Percentiles rank a stretch among this genome's conserved stretches.
phyloP scores from a whole-genome alignment of 768 basidiomycete species.

The Cystobasidium onofrii region DNA sequence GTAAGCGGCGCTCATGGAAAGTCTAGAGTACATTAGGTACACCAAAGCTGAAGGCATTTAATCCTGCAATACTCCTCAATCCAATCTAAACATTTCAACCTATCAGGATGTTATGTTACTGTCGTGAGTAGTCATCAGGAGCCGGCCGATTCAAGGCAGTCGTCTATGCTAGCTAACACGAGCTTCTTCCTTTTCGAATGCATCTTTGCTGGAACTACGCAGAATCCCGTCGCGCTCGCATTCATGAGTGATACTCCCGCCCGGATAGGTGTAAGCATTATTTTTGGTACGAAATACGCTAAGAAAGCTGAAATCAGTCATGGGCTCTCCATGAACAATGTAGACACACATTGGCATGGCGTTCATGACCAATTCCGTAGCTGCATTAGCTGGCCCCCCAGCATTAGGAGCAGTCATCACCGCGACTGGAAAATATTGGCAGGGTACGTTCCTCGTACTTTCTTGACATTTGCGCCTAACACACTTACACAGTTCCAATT shows the following conservation, averaged over 20 bases:
- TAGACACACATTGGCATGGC: constrained; percentile 29
- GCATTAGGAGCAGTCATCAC: constrained; percentile 30
- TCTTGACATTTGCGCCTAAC: too few species aligned
- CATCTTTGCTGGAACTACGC: constrained; percentile 49
- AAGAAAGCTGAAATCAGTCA: not conserved
- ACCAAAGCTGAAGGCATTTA: too few species aligned
- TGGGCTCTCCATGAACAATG: not conserved
- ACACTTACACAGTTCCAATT: not conserved
- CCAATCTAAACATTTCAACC: too few species aligned
- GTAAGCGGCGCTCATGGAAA: too few species aligned
- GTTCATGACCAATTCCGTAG: not conserved
- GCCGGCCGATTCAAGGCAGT: too few species aligned
- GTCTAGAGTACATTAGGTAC: too few species aligned
- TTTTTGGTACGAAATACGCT: too few species aligned
- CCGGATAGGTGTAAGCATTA: constrained; percentile 21
- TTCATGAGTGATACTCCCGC: constrained; percentile 14
- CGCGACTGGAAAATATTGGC: constrained; percentile 25
- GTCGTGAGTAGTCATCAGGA: constrained; percentile 9
- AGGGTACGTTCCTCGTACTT: too few species aligned
- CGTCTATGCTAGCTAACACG: not conserved
- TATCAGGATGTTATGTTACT: constrained; percentile 22
- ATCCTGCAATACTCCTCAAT: too few species aligned
- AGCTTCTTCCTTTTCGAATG: not conserved
- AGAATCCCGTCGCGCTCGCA: constrained; percentile 79
- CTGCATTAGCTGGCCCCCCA: constrained; percentile 22